Evolutionary conservation across 345 rosid species (phyloP), one percentile per base, ranked within the genome.

Genomic region (Dovyalis caffra): DNA sequence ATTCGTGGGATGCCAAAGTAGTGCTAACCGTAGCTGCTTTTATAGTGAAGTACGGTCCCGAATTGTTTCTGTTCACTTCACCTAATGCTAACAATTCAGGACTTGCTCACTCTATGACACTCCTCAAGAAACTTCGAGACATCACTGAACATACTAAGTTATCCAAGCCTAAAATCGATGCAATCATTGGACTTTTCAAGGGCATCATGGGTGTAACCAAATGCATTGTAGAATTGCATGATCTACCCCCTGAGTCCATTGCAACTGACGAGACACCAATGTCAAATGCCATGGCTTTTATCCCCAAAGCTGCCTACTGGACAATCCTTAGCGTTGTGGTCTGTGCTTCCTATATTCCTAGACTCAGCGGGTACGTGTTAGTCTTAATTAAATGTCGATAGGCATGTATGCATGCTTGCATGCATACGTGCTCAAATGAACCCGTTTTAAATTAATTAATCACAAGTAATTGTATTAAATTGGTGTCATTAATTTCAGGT

Each of bases 1-100:
- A 78, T 31, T 72, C 82, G 0, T 86, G 91, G 91, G 89, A 88
- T 37, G 88, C 85, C 0, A 86, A 88, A 80, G 71, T 81, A 69
- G 85, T 86, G 76, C 67, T 88, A 70, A 72, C 78, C 20, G 51
- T 88, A 9, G 89, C 91, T 1, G 91, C 91, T 18, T 87, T 88
- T 25, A 82, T 86, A 0, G 78, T 75, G 66, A 83, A 69, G 66
- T 84, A 81, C 60, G 91, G 88, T 14, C 49, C 12, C 4, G 87
- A 88, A 70, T 84, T 88, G 64, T 80, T 81, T 40, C 81, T 88
- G 5, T 72, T 82, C 3, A 74, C 82, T 16, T 70, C 81, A 53
- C 83, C 80, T 23, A 77, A 62, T 78, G 56, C 82, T 12, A 58
- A 66, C 2, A 81, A 86, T 69, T 68, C 66, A 28, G 66, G 66